phyloP scores from a whole-genome alignment of 2,329 filamentous ascomycete species.

The Trichoderma sp. region DNA sequence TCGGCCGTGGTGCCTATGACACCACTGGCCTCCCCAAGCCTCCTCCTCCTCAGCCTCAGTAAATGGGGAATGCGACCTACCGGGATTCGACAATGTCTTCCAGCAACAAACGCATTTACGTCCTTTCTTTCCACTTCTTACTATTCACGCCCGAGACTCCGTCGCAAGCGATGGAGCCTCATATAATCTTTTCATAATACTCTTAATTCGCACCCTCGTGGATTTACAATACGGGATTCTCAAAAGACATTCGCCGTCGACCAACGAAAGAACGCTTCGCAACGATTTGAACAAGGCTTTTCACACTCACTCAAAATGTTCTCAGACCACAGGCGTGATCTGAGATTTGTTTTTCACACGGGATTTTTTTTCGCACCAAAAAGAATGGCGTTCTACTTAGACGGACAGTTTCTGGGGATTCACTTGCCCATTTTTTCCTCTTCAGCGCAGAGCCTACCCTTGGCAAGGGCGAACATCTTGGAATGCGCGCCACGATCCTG shows the following conservation, averaged over 20 bases:
- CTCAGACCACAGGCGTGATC: conserved; percentile 19
- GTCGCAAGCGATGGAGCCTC: conserved; percentile 4
- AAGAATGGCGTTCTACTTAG: conserved; percentile 37
- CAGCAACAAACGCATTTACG: background rate
- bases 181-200: conserved; percentile 2
- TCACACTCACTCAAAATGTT: conserved; percentile 5
- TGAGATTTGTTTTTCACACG: conserved; percentile 22
- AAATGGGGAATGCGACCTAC: conserved; percentile 26
- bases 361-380: background rate
- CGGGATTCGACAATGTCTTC: background rate
- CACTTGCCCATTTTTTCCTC: conserved; percentile 24
- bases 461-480: conserved; percentile 14
- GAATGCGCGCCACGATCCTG: conserved; percentile 2
- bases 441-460: background rate
- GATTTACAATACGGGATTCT: conserved; percentile 36
- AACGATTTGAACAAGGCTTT: conserved; percentile 24
- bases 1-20: conserved; percentile 55
- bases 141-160: background rate
- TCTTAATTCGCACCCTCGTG: conserved; percentile 32
- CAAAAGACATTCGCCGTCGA: conserved; percentile 35
- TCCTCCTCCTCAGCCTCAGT: conserved; percentile 44
- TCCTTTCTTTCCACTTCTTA: background rate
- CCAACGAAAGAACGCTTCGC: conserved; percentile 19
- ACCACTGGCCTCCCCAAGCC: conserved; percentile 53
- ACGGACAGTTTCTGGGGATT: conserved; percentile 31